Conservation (phyloP, 257 asterid genomes). For the Schizonepeta tenuifolia region DNA sequence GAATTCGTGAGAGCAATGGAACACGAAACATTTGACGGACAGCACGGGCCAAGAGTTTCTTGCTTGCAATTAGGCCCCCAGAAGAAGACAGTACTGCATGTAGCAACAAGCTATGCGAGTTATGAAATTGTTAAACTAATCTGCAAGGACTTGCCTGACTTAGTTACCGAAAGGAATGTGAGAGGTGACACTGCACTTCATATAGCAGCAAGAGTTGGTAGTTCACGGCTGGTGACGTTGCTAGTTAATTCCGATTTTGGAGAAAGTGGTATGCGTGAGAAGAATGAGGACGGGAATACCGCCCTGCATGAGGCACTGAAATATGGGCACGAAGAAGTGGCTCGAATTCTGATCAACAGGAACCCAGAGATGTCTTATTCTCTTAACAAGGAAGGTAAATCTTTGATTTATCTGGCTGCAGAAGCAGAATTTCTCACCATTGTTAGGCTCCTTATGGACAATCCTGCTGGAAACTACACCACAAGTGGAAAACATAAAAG, state of each 20-base stretch:
- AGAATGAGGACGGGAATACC: conserved; percentile 48
- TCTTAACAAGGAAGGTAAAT: conserved; percentile 48
- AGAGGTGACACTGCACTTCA: conserved; percentile 57
- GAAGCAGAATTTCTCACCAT: conserved; percentile 57
- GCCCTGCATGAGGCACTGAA: conserved; percentile 53
- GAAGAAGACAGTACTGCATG: conserved; percentile 54
- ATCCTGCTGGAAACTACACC: conserved; percentile 45
- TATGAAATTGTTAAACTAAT: conserved; percentile 53
- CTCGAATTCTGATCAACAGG: conserved; percentile 46
- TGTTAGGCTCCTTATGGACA: conserved; percentile 49
- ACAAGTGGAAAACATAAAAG: conserved; percentile 33
- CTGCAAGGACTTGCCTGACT: conserved; percentile 57
- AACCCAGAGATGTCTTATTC: conserved; percentile 46
- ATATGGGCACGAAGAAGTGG: conserved; percentile 47
- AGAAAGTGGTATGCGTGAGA: conserved; percentile 42
- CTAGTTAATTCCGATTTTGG: conserved; percentile 44
- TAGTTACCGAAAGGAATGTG: conserved; percentile 49
- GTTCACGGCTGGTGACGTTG: conserved; percentile 38
- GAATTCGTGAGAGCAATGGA: conserved; percentile 53
- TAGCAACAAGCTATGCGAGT: conserved; percentile 47
- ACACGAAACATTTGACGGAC: conserved; percentile 24
- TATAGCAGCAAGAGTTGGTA: conserved; percentile 58
- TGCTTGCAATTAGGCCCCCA: conserved; percentile 55
- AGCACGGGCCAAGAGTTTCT: conserved; percentile 38
- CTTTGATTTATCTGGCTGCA: conserved; percentile 59